Evolutionary conservation across 345 rosid species (phyloP).

Genomic region (Nasturtium officinale): DNA sequence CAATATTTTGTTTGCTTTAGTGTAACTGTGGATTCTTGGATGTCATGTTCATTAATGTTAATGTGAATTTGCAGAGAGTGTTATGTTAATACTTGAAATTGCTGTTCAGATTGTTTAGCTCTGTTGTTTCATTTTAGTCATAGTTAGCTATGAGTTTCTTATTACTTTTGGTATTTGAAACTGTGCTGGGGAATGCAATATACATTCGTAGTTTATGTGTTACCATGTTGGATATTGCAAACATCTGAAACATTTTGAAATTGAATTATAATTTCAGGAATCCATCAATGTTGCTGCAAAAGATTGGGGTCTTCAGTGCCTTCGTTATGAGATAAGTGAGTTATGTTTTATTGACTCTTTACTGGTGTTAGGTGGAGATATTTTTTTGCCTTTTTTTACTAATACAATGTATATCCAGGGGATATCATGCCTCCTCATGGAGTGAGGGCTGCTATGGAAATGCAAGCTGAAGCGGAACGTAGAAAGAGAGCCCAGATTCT

Average conservation of each 20-base stretch:
- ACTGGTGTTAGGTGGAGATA: background rate
- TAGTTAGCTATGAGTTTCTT: conserved; percentile 3
- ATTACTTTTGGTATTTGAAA: background rate
- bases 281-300: conserved; percentile 87
- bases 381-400: background rate
- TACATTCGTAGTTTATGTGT: background rate
- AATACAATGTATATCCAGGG: conserved; percentile 55
- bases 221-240: background rate
- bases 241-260: conserved; percentile 16
- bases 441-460: conserved; percentile 94
- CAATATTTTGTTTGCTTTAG: background rate
- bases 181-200: background rate
- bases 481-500: conserved; percentile 91
- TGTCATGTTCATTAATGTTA: conserved; percentile 11
- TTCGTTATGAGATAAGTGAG: conserved; percentile 96
- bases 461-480: conserved; percentile 99
- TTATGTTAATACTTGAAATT: conserved; percentile 1
- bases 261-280: conserved; percentile 55
- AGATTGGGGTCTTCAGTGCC: conserved; percentile 94
- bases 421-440: conserved; percentile 96
- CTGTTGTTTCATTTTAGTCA: background rate
- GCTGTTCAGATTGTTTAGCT: conserved; percentile 25
- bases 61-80: background rate
- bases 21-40: background rate
- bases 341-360: conserved; percentile 9